Evolutionary conservation across 345 rosid species (phyloP).

Genomic region (Tarenaya hassleriana): DNA sequence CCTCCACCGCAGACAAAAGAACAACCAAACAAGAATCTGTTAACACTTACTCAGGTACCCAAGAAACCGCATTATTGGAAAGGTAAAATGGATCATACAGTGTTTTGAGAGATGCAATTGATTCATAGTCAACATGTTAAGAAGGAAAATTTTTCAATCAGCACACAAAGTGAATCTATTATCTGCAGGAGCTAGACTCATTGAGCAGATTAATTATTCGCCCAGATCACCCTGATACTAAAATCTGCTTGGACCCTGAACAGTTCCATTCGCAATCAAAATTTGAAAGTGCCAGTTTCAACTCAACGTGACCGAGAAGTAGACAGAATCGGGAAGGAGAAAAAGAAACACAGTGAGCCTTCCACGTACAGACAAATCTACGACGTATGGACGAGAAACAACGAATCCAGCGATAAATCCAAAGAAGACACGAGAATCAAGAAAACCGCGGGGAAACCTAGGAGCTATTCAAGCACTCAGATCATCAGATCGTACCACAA

Average conservation of each 20-base stretch:
- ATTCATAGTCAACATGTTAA: too few relatives aligned
- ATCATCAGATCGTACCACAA: constrained; percentile 1
- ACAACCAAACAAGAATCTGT: too few relatives aligned
- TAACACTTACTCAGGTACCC: too few relatives aligned
- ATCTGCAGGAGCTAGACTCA: too few relatives aligned
- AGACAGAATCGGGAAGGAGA: neutral
- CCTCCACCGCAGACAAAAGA: too few relatives aligned
- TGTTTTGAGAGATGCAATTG: too few relatives aligned
- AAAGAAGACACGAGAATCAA: neutral
- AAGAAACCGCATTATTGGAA: too few relatives aligned
- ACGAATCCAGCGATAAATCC: neutral
- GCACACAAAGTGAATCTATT: too few relatives aligned
- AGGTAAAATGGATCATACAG: too few relatives aligned
- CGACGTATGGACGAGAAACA: neutral
- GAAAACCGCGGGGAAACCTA: neutral
- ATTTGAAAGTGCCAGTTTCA: neutral
- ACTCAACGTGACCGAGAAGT: neutral
- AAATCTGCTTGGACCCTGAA: neutral
- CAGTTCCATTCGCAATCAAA: neutral
- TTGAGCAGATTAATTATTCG: neutral
- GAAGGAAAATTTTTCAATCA: too few relatives aligned
- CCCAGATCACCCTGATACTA: neutral
- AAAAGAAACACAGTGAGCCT: neutral
- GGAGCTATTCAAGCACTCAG: constrained; percentile 25
- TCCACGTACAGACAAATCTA: neutral